A percentile compares a stretch with the other conserved stretches of the same genome.
Conservation (phyloP, 164 flowering plant genomes). For the Santalum album region DNA sequence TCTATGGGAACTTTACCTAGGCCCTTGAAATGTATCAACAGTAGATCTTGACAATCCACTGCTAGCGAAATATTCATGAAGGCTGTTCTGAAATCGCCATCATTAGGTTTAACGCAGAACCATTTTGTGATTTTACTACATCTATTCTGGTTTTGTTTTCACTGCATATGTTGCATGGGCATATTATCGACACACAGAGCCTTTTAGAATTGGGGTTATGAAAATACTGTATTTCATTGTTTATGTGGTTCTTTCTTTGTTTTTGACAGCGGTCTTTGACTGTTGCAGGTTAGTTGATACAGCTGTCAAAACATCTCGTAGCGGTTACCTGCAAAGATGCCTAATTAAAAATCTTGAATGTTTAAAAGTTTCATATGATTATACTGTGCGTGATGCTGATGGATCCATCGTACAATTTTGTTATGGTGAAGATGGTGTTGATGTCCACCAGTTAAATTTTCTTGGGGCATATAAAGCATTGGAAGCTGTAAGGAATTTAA, state of each 20-base stretch:
- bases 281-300: constrained; percentile 84
- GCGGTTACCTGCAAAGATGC: constrained; percentile 98
- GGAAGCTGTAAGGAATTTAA: constrained; percentile 38
- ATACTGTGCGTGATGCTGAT: constrained; percentile 95
- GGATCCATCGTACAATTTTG: constrained; percentile 80
- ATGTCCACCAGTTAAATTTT: constrained; percentile 71
- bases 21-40: too few species aligned
- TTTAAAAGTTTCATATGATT: constrained; percentile 76
- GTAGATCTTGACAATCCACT: too few species aligned
- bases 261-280: constrained; percentile 4
- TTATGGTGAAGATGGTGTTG: constrained; percentile 98
- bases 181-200: too few species aligned
- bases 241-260: neutral
- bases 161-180: too few species aligned
- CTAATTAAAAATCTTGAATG: constrained; percentile 81
- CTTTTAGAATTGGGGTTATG: neutral
- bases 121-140: too few species aligned
- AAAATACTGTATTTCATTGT: too few species aligned
- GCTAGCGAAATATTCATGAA: too few species aligned
- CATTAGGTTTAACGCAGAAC: too few species aligned
- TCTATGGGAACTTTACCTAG: too few species aligned
- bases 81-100: too few species aligned
- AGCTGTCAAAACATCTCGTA: constrained; percentile 97
- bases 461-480: constrained; percentile 55
- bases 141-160: too few species aligned